These are phyloP conservation scores for Ogataea nakhonphanomensis DNA, from an alignment of 805 yeast species.

Conservation along the genomic window DNA sequence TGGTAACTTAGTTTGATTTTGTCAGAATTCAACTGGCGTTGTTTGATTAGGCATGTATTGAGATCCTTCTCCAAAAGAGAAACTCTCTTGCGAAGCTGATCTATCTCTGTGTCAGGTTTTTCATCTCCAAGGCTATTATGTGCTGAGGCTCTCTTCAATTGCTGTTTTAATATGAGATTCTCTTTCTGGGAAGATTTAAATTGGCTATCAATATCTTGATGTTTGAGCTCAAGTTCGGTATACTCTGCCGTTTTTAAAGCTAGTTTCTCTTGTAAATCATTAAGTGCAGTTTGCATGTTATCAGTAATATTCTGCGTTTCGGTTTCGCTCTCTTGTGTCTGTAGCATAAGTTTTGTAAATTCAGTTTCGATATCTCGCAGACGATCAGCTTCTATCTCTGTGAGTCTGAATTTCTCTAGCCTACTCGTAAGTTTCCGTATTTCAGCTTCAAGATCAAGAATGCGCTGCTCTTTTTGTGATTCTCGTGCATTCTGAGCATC, in stretches of 20 bases:
- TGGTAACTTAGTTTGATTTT: slow-evolving; percentile 33
- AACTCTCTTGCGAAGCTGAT: slow-evolving; percentile 3
- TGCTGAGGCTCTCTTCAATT: not conserved
- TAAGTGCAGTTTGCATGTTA: not conserved
- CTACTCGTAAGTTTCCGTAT: not conserved
- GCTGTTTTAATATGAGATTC: not conserved
- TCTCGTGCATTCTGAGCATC: not conserved
- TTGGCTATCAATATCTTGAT: not conserved
- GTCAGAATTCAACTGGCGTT: slow-evolving; percentile 17
- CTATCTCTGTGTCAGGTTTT: not conserved
- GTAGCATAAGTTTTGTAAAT: slow-evolving; percentile 1
- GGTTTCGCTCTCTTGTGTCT: not conserved
- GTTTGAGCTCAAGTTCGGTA: not conserved
- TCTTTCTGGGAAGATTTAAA: not conserved
- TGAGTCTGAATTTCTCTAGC: not conserved
- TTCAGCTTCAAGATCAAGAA: not conserved
- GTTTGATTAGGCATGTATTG: slow-evolving; percentile 14
- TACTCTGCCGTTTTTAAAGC: not conserved
- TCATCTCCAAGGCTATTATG: not conserved
- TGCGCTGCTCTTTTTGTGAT: not conserved
- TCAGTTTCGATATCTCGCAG: not conserved
- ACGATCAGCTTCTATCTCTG: not conserved
- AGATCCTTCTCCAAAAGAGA: slow-evolving; percentile 8
- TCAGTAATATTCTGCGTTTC: not conserved
- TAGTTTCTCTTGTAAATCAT: not conserved